These are phyloP conservation scores for Podospora didyma DNA, from an alignment of 495 filamentous ascomycete species.

Conservation along the genomic window DNA sequence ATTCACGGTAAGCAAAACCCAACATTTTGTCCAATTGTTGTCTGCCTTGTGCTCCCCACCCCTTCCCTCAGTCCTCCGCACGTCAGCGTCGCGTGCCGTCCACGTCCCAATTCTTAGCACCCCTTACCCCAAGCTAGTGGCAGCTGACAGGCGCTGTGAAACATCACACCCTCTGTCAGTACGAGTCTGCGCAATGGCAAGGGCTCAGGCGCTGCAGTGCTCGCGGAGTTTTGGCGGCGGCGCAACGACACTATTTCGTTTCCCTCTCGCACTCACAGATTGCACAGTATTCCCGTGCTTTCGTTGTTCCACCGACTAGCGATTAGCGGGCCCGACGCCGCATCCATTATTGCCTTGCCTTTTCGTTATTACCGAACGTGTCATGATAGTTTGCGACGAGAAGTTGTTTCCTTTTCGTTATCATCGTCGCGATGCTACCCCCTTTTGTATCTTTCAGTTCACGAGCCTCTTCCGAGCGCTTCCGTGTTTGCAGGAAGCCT, in stretches of 20 bases:
- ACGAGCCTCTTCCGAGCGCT: not conserved
- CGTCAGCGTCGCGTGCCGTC: not conserved
- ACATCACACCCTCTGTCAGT: too few relatives aligned
- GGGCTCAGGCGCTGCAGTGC: not conserved
- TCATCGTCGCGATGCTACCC: not conserved
- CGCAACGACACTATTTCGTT: too few relatives aligned
- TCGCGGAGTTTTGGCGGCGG: not conserved
- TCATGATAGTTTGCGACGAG: not conserved
- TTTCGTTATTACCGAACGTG: not conserved
- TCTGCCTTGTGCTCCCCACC: not conserved
- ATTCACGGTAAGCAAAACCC: too few relatives aligned
- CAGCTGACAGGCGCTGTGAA: not conserved
- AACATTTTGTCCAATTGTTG: too few relatives aligned
- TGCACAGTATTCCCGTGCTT: not conserved
- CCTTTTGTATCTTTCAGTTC: not conserved
- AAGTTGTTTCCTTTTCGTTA: not conserved
- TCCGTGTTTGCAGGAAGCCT: not conserved
- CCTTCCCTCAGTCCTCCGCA: not conserved
- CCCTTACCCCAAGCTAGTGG: not conserved
- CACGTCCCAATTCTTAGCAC: too few relatives aligned
- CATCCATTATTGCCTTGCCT: not conserved
- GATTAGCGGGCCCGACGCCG: not conserved
- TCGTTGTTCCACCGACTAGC: not conserved
- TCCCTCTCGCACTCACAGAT: not conserved
- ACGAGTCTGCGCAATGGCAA: too few relatives aligned